phyloP scores from a whole-genome alignment of 2,329 filamentous ascomycete genomes.

The Sodiomyces alkalinus region DNA sequence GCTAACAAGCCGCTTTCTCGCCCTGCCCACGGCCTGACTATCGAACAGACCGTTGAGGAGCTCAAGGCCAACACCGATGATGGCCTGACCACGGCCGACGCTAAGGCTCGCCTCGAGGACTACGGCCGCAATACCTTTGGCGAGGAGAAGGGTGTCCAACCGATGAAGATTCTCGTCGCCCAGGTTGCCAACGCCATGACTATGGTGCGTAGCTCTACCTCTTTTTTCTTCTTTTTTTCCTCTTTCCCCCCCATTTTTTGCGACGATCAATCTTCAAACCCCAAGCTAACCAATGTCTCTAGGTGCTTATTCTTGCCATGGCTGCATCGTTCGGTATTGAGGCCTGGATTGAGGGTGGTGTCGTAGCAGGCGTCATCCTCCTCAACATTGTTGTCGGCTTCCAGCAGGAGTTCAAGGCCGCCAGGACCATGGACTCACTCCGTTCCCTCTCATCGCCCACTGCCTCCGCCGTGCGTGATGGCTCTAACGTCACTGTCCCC shows the following conservation, averaged over 20 bases:
- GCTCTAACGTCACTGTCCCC: conserved; percentile 20
- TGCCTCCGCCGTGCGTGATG: conserved; percentile 25
- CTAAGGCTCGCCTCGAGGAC: conserved; percentile 34
- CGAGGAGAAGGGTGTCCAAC: conserved; percentile 41
- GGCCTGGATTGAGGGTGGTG: conserved; percentile 45
- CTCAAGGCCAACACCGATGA: conserved; percentile 38
- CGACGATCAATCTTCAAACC: too few relatives aligned
- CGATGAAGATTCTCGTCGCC: conserved; percentile 46
- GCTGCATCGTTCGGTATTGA: conserved; percentile 39
- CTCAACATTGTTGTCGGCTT: conserved; percentile 42
- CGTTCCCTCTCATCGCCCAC: conserved; percentile 27
- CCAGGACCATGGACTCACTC: conserved; percentile 33
- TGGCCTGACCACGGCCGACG: conserved; percentile 41
- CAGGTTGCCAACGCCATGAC: conserved; percentile 59
- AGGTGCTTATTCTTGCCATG: conserved; percentile 42
- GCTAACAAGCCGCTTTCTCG: conserved; percentile 36
- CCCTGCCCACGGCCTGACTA: conserved; percentile 48
- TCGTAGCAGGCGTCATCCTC: conserved; percentile 39
- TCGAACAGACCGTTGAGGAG: conserved; percentile 35
- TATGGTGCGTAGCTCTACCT: conserved; percentile 40
- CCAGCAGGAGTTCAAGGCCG: conserved; percentile 28
- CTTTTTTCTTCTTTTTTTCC: too few relatives aligned
- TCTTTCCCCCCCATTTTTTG: conserved; percentile 1
- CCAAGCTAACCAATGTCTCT: too few relatives aligned
- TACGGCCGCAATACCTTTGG: conserved; percentile 50